Base-by-base conservation (phyloP, 2,329 filamentous ascomycete species). In the Trichoderma breve region DNA sequence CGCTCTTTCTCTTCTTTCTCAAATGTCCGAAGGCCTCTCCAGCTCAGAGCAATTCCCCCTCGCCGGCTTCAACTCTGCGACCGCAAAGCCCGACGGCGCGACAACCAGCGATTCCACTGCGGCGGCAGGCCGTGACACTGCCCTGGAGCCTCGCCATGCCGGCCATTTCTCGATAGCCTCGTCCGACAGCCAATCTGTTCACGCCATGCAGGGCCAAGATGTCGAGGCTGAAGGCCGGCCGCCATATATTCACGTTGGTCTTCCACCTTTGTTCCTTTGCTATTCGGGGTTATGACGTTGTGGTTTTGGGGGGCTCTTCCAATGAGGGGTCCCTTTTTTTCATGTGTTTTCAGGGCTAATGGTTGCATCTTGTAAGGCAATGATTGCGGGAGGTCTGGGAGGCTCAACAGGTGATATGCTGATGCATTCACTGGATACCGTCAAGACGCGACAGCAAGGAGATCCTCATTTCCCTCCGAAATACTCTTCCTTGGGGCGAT, bases 361-460 rank as follows among this genome's bases (percentile, higher is more conserved):
- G 24, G 43, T 43, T 57, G 60, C 8, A 18, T 60, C 28, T 43
- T 74, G 70, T 74, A 72, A 97, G 94, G 91, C 93, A 80, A 99
- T 98, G 95, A 87, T 99, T 78, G 96, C 96, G 39, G 96, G 96
- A 79, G 96, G 95, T 73, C 86, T 97, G 68, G 96, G 97, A 79
- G 96, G 96, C 68, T 95, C 93, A 18, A 97, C 92, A 71, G 96
- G 97, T 72, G 96, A 99, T 82, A 92, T 99, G 88, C 86, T 99
- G 76, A 99, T 99, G 96, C 96, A 99, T 84, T 98, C 95, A 60
- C 88, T 99, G 79, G 96, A 99, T 82, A 99, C 96, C 1, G 96
- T 99, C 78, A 99, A 99, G 84, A 99, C 96, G 61, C 90, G 96
- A 76, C 97, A 99, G 81, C 96, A 99, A 83, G 96, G 95, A 78